Conservation (phyloP, 129 eudicot genomes). For the Tanacetum coccineum region DNA sequence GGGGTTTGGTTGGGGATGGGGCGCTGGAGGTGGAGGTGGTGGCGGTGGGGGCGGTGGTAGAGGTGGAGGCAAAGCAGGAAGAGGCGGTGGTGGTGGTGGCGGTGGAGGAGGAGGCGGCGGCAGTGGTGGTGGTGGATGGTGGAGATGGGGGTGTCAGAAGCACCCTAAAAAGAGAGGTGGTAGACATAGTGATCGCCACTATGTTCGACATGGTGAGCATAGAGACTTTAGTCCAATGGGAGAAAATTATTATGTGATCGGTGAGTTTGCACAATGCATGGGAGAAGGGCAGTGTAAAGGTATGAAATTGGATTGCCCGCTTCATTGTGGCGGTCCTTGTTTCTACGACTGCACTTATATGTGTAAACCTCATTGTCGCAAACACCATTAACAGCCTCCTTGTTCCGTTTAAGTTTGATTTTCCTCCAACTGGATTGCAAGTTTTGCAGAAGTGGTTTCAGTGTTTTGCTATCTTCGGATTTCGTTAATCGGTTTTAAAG, state of each 20-base stretch:
- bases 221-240: constrained; percentile 30
- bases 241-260: constrained; percentile 39
- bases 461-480: constrained; percentile 2
- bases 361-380: constrained; percentile 58
- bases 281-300: constrained; percentile 48
- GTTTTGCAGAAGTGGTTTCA: constrained; percentile 6
- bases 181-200: not conserved
- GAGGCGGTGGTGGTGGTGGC: not conserved
- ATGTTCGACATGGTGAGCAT: constrained; percentile 21
- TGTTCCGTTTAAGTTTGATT: not conserved
- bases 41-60: constrained; percentile 25
- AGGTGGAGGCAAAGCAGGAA: constrained; percentile 13
- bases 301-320: constrained; percentile 55
- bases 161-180: constrained; percentile 26
- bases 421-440: constrained; percentile 4
- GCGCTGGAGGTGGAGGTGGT: constrained; percentile 27
- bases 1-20: constrained; percentile 43
- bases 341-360: constrained; percentile 54
- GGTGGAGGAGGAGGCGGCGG: constrained; percentile 26
- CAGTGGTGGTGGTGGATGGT: constrained; percentile 34
- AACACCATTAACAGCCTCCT: not conserved
- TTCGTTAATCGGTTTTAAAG: not conserved
- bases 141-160: constrained; percentile 37
- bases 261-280: constrained; percentile 64
- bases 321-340: constrained; percentile 64